Base-by-base conservation (phyloP, 1,284 basidiomycete species). In the Marasmius sp. region DNA sequence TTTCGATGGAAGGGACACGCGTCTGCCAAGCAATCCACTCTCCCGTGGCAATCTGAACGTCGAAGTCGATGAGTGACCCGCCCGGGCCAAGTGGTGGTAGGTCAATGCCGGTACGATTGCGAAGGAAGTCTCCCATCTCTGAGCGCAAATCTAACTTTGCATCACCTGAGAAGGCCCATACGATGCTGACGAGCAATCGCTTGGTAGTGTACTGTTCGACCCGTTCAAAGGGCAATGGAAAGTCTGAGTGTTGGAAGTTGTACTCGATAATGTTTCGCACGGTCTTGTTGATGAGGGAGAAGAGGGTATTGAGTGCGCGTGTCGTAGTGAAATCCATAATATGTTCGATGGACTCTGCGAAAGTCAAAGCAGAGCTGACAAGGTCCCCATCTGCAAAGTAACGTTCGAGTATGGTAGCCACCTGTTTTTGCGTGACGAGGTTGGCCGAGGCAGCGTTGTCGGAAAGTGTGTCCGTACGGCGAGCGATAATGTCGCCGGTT, bases 151-250 rank as follows among this genome's bases (percentile, higher is more conserved):
- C 94, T 54, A 98, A 81, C 70, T 93, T 93, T 20, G 95, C 91
- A 71, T 99, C 98, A 39, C 98, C 98, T 36, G 95, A 93, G 74
- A 99, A 98, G 0, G 97, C 94, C 97, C 97, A 99, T 51, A 99
- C 92, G 66, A 99, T 87, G 73, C 87, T 94, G 71, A 98, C 85
- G 4, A 98, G 83, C 16, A 99, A 78, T n/a, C 95, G 88, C 71
- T 96, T 96, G 43, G 87, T 88, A 43, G 96, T 89, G 71, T 98
- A 99, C 66, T 93, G 87, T 72, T 97, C 93, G 58, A 97, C 84
- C 53, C 90, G 90, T 65, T 98, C 96, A 0, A 80, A 74, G 0
- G 89, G 69, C 33, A 99, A 83, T 6, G 96, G 97, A 79, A 99
- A 99, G 77, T 99, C 97, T 10, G 92, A 81, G 72, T 99, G 97